Base-by-base conservation (phyloP, 1,284 basidiomycete genomes). In the Phellinidium pouzarii region DNA sequence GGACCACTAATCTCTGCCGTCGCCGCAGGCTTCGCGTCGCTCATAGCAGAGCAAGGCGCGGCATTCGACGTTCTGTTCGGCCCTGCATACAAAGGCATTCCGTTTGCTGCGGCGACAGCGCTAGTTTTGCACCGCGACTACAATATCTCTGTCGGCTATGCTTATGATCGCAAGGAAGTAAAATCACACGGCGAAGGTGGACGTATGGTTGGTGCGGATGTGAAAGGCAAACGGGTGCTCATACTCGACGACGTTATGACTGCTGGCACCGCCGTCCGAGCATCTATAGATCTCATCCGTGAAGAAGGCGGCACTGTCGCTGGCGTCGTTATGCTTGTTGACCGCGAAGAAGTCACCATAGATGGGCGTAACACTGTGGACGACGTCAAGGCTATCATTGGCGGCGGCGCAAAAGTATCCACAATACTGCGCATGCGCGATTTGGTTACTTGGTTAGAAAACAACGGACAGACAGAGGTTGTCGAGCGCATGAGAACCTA, bases 121-220 rank as follows among this genome's bases (percentile, higher is more conserved):
- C 77, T 96, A 23, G 77, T 87, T 27, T 76, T 99, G 31, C 77
- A 84, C 57, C 76, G 81, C 31, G 73, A 80, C 54, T 77, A 91
- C 63, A 71, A 73, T 2, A 74, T 84, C 45, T 73, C 84, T 44
- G 81, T 94, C 26, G 88, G 88, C 0, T 91, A 91, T 62, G 87
- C 88, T 31, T 97, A 94, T 65, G 94, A 98, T 67, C 79, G 95
- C 40, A 99, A 99, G 71, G 96, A 99, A 69, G 86, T 78, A 43
- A 99, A 99, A 70, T 87, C 89, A 57, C 94, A 99, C 64, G 95
- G 95, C 5, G 95, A 99, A 68, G 95, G 96, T n/a, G 96, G 95
- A 0, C 77, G 77, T 41, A 81, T 97, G 62, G 93, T 99, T 56
- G 96, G 95, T 20, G 84, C 87, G 1, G 75, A 87, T 1, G 77